Conservation (phyloP, 306 rosid genomes). For the Fragaria vesca region DNA sequence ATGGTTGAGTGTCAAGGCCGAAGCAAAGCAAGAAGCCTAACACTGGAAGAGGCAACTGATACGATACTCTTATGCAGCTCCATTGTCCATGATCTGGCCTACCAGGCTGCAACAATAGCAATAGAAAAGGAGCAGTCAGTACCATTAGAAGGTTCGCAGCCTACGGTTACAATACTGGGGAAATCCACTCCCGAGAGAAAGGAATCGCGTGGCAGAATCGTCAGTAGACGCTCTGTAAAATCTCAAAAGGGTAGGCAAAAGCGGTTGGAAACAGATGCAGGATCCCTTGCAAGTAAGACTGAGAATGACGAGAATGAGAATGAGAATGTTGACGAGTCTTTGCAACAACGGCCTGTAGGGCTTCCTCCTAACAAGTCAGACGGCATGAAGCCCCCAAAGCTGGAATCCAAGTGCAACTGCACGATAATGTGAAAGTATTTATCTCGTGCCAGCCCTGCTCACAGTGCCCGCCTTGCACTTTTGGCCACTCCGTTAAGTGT, state of each 20-base stretch:
- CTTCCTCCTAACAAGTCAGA: constrained; percentile 79
- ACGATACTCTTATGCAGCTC: constrained; percentile 94
- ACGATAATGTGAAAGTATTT: constrained; percentile 70
- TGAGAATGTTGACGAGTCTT: constrained; percentile 42
- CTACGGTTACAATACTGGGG: constrained; percentile 69
- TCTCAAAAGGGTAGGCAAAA: constrained; percentile 57
- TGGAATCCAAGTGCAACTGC: constrained; percentile 97
- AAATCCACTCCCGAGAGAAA: constrained; percentile 54
- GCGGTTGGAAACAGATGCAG: constrained; percentile 49
- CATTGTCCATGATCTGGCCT: constrained; percentile 84
- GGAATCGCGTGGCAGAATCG: constrained; percentile 45
- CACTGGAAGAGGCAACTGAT: constrained; percentile 95
- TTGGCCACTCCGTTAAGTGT: constrained; percentile 20
- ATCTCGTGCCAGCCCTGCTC: background rate
- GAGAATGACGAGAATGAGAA: constrained; percentile 79
- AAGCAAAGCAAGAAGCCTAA: constrained; percentile 68
- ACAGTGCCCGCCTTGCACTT: constrained; percentile 19
- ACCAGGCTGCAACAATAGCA: constrained; percentile 76
- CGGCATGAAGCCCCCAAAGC: constrained; percentile 71
- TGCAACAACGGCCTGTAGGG: constrained; percentile 45
- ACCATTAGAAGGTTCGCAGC: constrained; percentile 64
- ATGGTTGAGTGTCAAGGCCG: constrained; percentile 64
- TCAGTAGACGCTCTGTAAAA: constrained; percentile 47
- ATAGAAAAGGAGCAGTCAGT: constrained; percentile 65
- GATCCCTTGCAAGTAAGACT: constrained; percentile 37